These are phyloP conservation scores for Paraphoma sp. DNA, from an alignment of 2,329 filamentous ascomycete species.

Conservation along the genomic window DNA sequence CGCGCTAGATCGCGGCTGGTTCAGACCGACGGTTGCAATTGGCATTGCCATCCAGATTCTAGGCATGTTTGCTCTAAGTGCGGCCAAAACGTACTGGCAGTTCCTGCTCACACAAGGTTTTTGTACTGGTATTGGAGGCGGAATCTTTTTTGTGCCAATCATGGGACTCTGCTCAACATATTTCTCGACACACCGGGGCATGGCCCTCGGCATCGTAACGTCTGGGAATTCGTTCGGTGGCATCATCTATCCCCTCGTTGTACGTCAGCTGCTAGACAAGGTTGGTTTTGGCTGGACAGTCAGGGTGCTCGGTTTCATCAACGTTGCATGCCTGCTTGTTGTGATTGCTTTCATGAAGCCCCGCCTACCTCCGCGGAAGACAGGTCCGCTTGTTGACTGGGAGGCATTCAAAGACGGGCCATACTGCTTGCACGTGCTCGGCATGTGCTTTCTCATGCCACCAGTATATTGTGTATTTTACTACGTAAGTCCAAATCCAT, in stretches of 20 bases:
- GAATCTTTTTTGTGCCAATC: constrained; percentile 40
- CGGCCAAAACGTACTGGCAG: constrained; percentile 59
- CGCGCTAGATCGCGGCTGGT: constrained; percentile 58
- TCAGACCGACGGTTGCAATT: constrained; percentile 49
- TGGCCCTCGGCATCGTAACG: constrained; percentile 66
- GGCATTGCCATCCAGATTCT: constrained; percentile 53
- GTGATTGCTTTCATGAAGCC: constrained; percentile 53
- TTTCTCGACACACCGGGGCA: constrained; percentile 62
- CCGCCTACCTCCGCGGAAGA: constrained; percentile 56
- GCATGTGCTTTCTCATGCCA: constrained; percentile 56
- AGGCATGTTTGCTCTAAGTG: constrained; percentile 58
- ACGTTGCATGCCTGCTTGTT: constrained; percentile 43
- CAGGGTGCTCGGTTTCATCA: constrained; percentile 54
- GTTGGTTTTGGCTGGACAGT: constrained; percentile 43
- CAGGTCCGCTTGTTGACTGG: constrained; percentile 63
- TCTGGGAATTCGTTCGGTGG: constrained; percentile 68
- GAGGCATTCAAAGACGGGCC: constrained; percentile 63
- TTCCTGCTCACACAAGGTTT: constrained; percentile 41
- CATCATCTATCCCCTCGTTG: constrained; percentile 64
- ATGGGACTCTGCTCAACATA: constrained; percentile 56
- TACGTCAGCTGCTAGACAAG: constrained; percentile 57
- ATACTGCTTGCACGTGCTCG: constrained; percentile 58
- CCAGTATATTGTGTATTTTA: constrained; percentile 66
- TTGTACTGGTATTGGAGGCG: constrained; percentile 39
- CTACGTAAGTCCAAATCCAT: constrained; percentile 53